Evolutionary conservation across 805 yeast species (phyloP), one percentile per base, ranked within the genome.

Genomic region (Ogataea paraovalis): DNA sequence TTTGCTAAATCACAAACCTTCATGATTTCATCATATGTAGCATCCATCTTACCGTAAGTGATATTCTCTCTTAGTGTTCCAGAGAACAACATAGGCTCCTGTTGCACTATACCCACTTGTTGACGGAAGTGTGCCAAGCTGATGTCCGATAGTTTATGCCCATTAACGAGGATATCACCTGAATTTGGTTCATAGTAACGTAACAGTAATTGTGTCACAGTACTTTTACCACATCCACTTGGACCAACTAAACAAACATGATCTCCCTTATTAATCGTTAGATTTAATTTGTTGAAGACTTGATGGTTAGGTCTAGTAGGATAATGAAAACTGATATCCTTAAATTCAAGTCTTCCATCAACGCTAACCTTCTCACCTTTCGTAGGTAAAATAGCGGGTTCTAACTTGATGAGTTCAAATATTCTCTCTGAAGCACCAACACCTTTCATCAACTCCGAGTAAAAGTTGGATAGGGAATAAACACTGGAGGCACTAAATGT

Each of bases 161-260:
- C 80, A 51, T 90, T 90, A 19, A 91, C 73, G 3, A 69, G 56
- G 30, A 92, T 80, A 7, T 66, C 57, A 21, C 98, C 98, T 0
- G 64, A 50, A 12, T 63, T 61, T 2, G 95, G 91, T 58, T 90
- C 96, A 66, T 92, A 92, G 61, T 87, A 87, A 49, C 98, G 73
- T 56, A 91, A 67, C 40, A 92, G 68, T 44, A 92, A 69, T 44
- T 91, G 87, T 6, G 91, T 76, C 2, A 92, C 79, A 0, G 97
- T 91, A 16, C 96, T 87, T 64, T 92, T 92, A 22, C 98, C 98
- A 51, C 96, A 87, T 1, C 98, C 98, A 30, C 95, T 85, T n/a
- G 96, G 97, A 2, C 98, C 98, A 16, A 91, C 97, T 49, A 92
- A 78, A 62, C 97, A 91, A 14, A 91, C 82, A 58, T 92, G 92